Evolutionary conservation across 768 basidiomycete genomes (phyloP), one percentile per base, ranked within the genome.

Genomic region (Hypsizygus marmoreus): DNA sequence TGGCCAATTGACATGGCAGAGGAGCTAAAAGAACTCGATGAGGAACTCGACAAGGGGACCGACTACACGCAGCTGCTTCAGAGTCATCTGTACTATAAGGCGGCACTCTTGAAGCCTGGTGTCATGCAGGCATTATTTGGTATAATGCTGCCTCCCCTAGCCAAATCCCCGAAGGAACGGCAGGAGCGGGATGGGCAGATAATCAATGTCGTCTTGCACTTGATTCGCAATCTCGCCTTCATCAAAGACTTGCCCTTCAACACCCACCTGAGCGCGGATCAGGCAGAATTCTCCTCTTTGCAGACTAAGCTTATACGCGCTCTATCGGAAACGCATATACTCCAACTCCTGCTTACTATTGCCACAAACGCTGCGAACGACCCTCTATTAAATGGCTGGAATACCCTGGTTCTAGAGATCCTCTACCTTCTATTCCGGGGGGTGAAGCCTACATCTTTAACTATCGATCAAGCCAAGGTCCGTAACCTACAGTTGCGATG

Each of bases 1-100:
- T 99, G 97, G 97, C 97, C 97, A 0, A 95, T 99, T 43, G 91
- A 98, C 65, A 74, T 98, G 51, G 89, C 92, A 0, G 89, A 91
- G 58, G 97, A 98, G 66, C 74, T 99, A 52, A 89, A 88, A 57
- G 97, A 98, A 60, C 81, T 97, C 43, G 86, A 88, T 60, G 89
- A 93, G 33, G 89, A 86, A 29, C 55, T 81, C 14, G 89, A 90
- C 65, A 81, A 79, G 49, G 82, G 85, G 13, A 82, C 91, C 12
- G 97, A 99, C 63, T 98, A 94, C 66, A 92, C 92, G 0, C 84
- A 86, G 49, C 77, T 98, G 6, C 64, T 86, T 34, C 66, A 79
- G 57, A 88, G 87, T 53, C 95, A 98, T 62, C 69, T 91, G 20
- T 74, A 85, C 54, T 99, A 98, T 80, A 99, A 99, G 68, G 82